phyloP scores from a whole-genome alignment of 129 eudicot species.

The Scalesia atractyloides region DNA sequence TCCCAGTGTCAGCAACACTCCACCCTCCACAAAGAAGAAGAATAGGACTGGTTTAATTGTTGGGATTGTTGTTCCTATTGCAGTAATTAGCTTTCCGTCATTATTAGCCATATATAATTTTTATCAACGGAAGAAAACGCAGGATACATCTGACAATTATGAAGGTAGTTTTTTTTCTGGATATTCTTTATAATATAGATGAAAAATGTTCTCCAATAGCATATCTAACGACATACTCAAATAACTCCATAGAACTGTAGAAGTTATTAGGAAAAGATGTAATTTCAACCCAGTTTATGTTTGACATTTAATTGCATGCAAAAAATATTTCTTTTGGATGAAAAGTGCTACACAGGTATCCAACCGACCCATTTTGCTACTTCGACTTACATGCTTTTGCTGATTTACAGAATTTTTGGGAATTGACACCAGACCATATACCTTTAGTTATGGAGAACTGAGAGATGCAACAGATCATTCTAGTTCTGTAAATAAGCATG shows the following conservation, averaged over 20 bases:
- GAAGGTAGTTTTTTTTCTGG: constrained; percentile 45
- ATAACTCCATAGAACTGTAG: constrained; percentile 31
- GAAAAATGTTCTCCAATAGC: background rate
- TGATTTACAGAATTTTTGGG: too few relatives aligned
- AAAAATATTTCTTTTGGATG: constrained; percentile 1
- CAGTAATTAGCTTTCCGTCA: constrained; percentile 34
- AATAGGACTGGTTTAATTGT: constrained; percentile 54
- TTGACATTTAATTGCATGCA: background rate
- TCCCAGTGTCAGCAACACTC: too few relatives aligned
- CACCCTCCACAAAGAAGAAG: too few relatives aligned
- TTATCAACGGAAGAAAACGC: constrained; percentile 47
- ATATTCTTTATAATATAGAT: background rate
- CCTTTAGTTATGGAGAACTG: too few relatives aligned
- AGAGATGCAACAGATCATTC: too few relatives aligned
- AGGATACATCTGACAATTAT: constrained; percentile 36
- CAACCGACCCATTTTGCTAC: too few relatives aligned
- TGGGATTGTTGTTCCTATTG: constrained; percentile 58
- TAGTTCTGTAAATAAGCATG: too few relatives aligned
- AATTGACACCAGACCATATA: too few relatives aligned
- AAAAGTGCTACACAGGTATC: too few relatives aligned
- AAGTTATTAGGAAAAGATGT: constrained; percentile 61
- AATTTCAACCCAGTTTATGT: too few relatives aligned
- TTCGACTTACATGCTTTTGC: background rate
- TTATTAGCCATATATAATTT: constrained; percentile 33
- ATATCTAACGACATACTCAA: too few relatives aligned